Conservation (phyloP, 2,329 filamentous ascomycete genomes). For the Microsporum ferrugineum region DNA sequence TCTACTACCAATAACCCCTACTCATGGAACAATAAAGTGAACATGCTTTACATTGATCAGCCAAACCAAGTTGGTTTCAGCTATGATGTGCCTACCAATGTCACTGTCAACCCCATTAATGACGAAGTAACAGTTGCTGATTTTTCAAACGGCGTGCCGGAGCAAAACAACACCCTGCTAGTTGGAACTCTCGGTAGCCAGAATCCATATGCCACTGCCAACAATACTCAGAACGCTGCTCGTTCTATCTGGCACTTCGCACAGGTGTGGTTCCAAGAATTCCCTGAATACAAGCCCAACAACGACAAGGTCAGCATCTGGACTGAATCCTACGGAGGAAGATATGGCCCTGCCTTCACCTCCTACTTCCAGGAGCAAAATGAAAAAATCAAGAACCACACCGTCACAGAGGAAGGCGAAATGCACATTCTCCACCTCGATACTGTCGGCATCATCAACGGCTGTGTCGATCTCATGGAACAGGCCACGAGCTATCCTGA, state of each 20-base stretch:
- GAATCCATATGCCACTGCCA: slow-evolving; percentile 35
- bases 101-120: slow-evolving; percentile 20
- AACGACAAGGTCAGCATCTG: slow-evolving; percentile 40
- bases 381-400: slow-evolving; percentile 27
- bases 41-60: slow-evolving; percentile 60
- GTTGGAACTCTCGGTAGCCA: slow-evolving; percentile 43
- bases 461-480: slow-evolving; percentile 53
- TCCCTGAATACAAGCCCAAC: slow-evolving; percentile 50
- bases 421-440: slow-evolving; percentile 11
- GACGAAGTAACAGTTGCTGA: slow-evolving; percentile 3
- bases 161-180: slow-evolving; percentile 40
- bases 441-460: slow-evolving; percentile 32
- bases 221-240: slow-evolving; percentile 43
- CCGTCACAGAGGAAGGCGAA: slow-evolving; percentile 16
- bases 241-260: slow-evolving; percentile 49
- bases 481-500: slow-evolving; percentile 38
- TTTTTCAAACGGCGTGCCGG: slow-evolving; percentile 20
- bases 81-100: slow-evolving; percentile 38
- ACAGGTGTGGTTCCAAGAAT: slow-evolving; percentile 52
- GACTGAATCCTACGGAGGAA: slow-evolving; percentile 38
- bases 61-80: slow-evolving; percentile 50
- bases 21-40: slow-evolving; percentile 47
- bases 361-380: slow-evolving; percentile 35
- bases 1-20: slow-evolving; percentile 37
- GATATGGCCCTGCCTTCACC: slow-evolving; percentile 33